phyloP scores from a whole-genome alignment of 768 basidiomycete genomes.

The Panellus pusillus region DNA sequence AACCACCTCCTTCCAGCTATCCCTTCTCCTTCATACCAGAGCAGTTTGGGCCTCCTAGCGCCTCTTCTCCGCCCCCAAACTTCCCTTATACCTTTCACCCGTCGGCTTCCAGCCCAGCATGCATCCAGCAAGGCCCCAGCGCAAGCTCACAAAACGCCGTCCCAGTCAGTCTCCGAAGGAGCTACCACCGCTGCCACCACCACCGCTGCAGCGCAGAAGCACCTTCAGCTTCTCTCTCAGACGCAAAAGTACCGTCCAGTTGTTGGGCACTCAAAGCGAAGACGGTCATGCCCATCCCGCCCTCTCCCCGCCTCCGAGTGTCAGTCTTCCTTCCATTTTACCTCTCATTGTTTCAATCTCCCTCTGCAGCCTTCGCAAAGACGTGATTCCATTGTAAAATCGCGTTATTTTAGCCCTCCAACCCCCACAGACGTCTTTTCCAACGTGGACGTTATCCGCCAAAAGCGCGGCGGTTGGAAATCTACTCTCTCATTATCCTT shows the following conservation, averaged over 20 bases:
- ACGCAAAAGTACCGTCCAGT: conserved; percentile 1
- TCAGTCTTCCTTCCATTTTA: conserved; percentile 1
- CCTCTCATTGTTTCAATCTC: neutral
- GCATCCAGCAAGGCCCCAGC: neutral
- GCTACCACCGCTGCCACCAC: neutral
- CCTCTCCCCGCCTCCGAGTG: conserved; percentile 11
- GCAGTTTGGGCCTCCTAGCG: neutral
- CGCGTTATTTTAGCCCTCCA: no score
- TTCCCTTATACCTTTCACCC: conserved; percentile 16
- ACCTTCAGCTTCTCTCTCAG: conserved; percentile 16
- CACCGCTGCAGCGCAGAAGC: conserved; percentile 3
- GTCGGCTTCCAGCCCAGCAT: no score
- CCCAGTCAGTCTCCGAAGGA: no score
- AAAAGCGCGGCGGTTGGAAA: conserved; percentile 8
- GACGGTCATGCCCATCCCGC: conserved; percentile 7
- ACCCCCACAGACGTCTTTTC: conserved; percentile 5
- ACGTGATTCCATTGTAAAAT: no score
- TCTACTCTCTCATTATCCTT: conserved; percentile 15
- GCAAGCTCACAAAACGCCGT: neutral
- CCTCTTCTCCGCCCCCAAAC: conserved; percentile 5
- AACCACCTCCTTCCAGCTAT: conserved; percentile 19
- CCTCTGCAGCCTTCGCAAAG: no score
- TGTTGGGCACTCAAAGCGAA: neutral
- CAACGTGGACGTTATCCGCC: conserved; percentile 2
- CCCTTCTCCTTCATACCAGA: conserved; percentile 20